Conservation (phyloP, 2,329 filamentous ascomycete species). For the Neonectria neomacrospora region DNA sequence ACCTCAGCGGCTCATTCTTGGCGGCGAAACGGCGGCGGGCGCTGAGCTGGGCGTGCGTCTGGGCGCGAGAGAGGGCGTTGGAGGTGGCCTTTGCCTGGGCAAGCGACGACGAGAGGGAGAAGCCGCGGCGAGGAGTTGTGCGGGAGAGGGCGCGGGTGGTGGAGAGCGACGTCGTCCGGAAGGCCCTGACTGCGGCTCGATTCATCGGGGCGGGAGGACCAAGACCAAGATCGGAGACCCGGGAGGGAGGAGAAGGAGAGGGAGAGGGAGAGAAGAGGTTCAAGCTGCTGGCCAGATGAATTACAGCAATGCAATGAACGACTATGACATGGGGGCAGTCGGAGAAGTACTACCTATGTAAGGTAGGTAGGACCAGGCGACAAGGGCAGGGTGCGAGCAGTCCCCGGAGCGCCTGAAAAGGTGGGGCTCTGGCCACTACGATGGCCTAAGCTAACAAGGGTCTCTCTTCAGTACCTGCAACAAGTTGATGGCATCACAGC, state of each 20-base stretch:
- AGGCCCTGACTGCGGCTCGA: conserved; percentile 74
- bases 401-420: not conserved
- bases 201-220: conserved; percentile 67
- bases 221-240: conserved; percentile 31
- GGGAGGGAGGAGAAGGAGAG: not conserved
- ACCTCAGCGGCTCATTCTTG: conserved; percentile 62
- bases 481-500: not conserved
- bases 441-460: too few relatives aligned
- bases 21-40: conserved; percentile 44
- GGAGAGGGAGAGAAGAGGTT: not conserved
- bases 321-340: conserved; percentile 23
- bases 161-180: conserved; percentile 75
- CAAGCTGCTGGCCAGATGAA: conserved; percentile 5
- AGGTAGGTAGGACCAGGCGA: conserved; percentile 7
- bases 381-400: conserved; percentile 5
- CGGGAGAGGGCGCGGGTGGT: conserved; percentile 68
- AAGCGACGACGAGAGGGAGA: conserved; percentile 63
- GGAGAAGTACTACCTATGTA: too few relatives aligned
- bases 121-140: conserved; percentile 55
- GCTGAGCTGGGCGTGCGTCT: conserved; percentile 48
- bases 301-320: conserved; percentile 22
- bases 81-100: conserved; percentile 67
- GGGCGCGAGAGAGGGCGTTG: conserved; percentile 51
- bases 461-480: not conserved
- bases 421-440: conserved; percentile 6